Evolutionary conservation across 1,284 basidiomycete genomes (phyloP).

Genomic region (Ustilago curta): DNA sequence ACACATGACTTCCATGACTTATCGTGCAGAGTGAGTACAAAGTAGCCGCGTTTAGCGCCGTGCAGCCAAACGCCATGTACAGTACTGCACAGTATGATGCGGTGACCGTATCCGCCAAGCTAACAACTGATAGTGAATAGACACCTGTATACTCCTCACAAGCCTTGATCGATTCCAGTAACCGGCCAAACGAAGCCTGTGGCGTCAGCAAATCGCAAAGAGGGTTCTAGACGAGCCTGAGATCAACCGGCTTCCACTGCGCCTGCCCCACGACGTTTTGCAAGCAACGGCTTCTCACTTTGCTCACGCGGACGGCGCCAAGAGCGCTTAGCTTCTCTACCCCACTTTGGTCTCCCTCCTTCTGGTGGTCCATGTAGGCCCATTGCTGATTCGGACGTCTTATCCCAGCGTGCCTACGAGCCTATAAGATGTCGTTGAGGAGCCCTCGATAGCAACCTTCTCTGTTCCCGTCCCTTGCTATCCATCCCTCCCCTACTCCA

Average conservation of each 20-base stretch:
- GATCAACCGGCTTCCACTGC: too few relatives aligned
- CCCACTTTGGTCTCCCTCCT: background rate
- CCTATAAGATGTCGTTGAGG: background rate
- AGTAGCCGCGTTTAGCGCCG: constrained; percentile 12
- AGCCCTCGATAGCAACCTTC: background rate
- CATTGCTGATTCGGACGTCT: background rate
- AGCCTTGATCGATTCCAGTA: too few relatives aligned
- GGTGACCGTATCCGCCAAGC: too few relatives aligned
- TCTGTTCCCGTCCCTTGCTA: background rate
- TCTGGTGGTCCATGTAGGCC: background rate
- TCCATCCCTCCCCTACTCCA: background rate
- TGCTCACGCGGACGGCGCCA: constrained; percentile 5
- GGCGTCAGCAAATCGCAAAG: too few relatives aligned
- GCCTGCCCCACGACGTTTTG: too few relatives aligned
- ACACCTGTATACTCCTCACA: too few relatives aligned
- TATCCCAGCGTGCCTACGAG: background rate
- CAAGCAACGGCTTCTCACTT: background rate
- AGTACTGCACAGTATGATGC: too few relatives aligned
- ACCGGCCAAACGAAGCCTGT: too few relatives aligned
- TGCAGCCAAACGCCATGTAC: background rate
- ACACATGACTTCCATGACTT: too few relatives aligned
- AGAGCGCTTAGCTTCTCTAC: constrained; percentile 1
- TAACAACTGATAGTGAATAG: too few relatives aligned
- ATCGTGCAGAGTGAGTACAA: too few relatives aligned
- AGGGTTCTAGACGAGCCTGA: too few relatives aligned